Evolutionary conservation across 1,284 basidiomycete species (phyloP).

Genomic region (Thecaphora thlaspeos): DNA sequence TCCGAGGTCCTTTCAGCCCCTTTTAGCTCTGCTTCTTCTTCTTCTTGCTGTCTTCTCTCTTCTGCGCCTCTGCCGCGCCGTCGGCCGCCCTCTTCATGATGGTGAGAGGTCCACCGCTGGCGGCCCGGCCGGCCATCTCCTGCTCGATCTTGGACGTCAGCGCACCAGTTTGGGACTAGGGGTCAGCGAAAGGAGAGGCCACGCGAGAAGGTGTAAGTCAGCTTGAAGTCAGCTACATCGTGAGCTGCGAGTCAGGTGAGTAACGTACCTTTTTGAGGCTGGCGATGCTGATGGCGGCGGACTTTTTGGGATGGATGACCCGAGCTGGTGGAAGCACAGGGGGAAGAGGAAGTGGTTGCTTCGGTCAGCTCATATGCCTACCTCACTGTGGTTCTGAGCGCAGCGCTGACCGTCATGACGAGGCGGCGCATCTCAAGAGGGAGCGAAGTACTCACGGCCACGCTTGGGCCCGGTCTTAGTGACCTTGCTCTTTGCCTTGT

Average conservation of each 20-base stretch:
- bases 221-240: background rate
- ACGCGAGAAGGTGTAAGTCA: background rate
- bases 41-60: constrained; percentile 16
- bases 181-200: too few relatives aligned
- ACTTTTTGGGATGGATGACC: constrained; percentile 40
- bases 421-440: background rate
- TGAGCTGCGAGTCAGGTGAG: background rate
- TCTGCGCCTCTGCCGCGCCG: constrained; percentile 45
- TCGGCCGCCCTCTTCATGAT: constrained; percentile 93
- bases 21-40: constrained; percentile 28
- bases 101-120: constrained; percentile 60
- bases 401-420: background rate
- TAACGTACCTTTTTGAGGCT: constrained; percentile 18
- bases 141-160: constrained; percentile 36
- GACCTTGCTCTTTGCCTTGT: background rate
- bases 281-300: constrained; percentile 24
- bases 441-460: constrained; percentile 30
- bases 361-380: too few relatives aligned
- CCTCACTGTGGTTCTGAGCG: too few relatives aligned
- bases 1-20: too few relatives aligned
- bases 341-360: too few relatives aligned
- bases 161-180: constrained; percentile 34
- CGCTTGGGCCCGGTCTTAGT: constrained; percentile 36
- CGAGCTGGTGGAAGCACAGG: constrained; percentile 28
- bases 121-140: constrained; percentile 40